Evolutionary conservation across 2,329 filamentous ascomycete genomes (phyloP), one percentile per base, ranked within the genome.

Genomic region (Epichloe baconii): DNA sequence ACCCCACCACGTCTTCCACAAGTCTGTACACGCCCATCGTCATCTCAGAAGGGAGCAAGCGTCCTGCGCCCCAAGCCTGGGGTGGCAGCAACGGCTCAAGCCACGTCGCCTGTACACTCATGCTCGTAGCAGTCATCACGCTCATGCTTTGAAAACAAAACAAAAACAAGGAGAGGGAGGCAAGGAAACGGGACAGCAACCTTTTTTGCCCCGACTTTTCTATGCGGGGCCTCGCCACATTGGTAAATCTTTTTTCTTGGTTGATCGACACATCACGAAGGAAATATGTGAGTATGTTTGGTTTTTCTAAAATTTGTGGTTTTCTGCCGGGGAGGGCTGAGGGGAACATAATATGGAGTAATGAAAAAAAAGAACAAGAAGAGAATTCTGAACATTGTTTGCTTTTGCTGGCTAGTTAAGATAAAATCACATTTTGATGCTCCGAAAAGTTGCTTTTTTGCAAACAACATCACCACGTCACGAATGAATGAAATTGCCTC

Each of bases 51-150:
- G 64, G 60, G 3, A 60, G 55, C 52, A 68, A 66, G 60, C 62
- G 62, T 52, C 59, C 62, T 2, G 59, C 64, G 52, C 64, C 61
- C 36, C 57, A 57, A 41, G 61, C 60, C 35, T 63, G 61, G 52
- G 61, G 60, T 5, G 55, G 55, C 23, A 56, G 57, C 51, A 66
- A 59, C 48, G 59, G 61, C 52, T 60, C 59, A 19, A 61, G 64
- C 53, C 63, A 64, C 50, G 58, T 69, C 26, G 61, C 63, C 41
- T 67, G 64, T 54, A 56, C 62, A 38, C 56, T 70, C 55, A 64
- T 72, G 64, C 56, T 70, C 49, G 52, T 68, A 38, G 64, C 64
- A 12, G 58, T 58, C 44, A 55, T 67, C 47, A 62, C 66, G 59
- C 61, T 66, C 40, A 52, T 64, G 44, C 53, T 68, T 50, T 71